Percentiles rank a stretch among this genome's conserved stretches.
Conservation (phyloP, 257 asterid genomes). For the Phtheirospermum japonicum region DNA sequence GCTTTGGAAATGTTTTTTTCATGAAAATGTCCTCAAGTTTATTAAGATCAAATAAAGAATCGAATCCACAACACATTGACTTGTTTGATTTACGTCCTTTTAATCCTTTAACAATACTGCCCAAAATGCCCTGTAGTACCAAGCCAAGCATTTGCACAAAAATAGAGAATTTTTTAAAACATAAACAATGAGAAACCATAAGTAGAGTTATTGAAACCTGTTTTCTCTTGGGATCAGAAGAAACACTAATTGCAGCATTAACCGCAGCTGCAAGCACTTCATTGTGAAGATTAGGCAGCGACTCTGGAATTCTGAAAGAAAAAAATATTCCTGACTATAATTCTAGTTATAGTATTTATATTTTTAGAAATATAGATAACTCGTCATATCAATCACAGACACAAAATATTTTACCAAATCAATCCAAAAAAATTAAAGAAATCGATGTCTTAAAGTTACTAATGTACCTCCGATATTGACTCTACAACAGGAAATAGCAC, state of each 20-base stretch:
- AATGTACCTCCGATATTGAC: no score
- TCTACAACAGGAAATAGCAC: no score
- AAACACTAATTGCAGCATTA: constrained; percentile 53
- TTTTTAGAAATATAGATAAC: no score
- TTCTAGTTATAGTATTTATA: no score
- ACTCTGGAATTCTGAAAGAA: constrained; percentile 64
- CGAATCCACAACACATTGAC: constrained; percentile 27
- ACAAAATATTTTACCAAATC: no score
- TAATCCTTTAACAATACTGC: constrained; percentile 68
- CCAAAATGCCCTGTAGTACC: constrained; percentile 60
- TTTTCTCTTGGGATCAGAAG: constrained; percentile 58
- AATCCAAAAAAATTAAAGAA: no score
- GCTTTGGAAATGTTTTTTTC: constrained; percentile 45
- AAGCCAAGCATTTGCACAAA: constrained; percentile 27
- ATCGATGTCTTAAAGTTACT: no score
- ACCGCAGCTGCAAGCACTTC: constrained; percentile 89
- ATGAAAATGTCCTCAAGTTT: constrained; percentile 57
- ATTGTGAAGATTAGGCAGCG: no score
- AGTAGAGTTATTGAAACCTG: constrained; percentile 49
- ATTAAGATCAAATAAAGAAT: constrained; percentile 45
- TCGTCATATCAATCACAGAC: no score
- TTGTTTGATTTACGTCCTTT: constrained; percentile 48
- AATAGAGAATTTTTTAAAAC: no score
- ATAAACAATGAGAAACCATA: no score
- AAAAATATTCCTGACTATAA: constrained; percentile 8